Evolutionary conservation across 2,329 filamentous ascomycete species (phyloP).

Genomic region (Sarocladium kiliense): DNA sequence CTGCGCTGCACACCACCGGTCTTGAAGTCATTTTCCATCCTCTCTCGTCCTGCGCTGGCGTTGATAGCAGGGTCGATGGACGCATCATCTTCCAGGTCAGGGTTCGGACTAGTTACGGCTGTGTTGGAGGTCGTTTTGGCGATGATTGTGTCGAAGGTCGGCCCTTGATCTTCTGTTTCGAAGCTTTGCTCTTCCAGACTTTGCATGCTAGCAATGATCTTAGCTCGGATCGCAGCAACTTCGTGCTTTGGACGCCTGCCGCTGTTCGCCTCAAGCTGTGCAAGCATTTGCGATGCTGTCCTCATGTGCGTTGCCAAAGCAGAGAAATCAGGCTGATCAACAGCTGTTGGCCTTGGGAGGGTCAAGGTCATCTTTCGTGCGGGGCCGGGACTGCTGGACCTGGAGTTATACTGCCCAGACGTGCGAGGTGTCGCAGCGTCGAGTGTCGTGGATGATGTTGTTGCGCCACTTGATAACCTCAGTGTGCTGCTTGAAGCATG

Average conservation of each 20-base stretch:
- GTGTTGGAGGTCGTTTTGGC: conserved; percentile 58
- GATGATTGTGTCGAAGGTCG: conserved; percentile 80
- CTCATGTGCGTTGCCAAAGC: conserved; percentile 83
- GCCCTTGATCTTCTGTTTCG: conserved; percentile 65
- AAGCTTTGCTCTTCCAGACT: conserved; percentile 82
- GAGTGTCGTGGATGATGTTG: conserved; percentile 51
- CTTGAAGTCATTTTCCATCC: conserved; percentile 88
- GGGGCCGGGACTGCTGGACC: conserved; percentile 61
- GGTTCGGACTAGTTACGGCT: conserved; percentile 28
- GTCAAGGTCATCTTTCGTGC: conserved; percentile 57
- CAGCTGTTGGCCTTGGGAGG: conserved; percentile 40
- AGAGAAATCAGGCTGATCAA: conserved; percentile 74
- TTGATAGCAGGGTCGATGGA: conserved; percentile 48
- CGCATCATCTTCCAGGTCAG: conserved; percentile 52
- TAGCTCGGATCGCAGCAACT: conserved; percentile 76
- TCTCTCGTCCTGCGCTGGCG: conserved; percentile 67
- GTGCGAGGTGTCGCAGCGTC: conserved; percentile 62
- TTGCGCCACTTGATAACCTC: conserved; percentile 56
- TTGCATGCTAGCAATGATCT: conserved; percentile 89
- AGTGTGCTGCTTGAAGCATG: conserved; percentile 23
- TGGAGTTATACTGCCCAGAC: conserved; percentile 59
- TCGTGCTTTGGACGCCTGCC: conserved; percentile 75
- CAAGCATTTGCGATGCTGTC: conserved; percentile 80
- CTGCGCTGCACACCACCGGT: conserved; percentile 77
- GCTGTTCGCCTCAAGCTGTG: conserved; percentile 74